Percentiles rank a stretch among this genome's conserved stretches.
Evolutionary conservation across 1,284 basidiomycete genomes (phyloP).

Genomic region (Porodaedalea pini): DNA sequence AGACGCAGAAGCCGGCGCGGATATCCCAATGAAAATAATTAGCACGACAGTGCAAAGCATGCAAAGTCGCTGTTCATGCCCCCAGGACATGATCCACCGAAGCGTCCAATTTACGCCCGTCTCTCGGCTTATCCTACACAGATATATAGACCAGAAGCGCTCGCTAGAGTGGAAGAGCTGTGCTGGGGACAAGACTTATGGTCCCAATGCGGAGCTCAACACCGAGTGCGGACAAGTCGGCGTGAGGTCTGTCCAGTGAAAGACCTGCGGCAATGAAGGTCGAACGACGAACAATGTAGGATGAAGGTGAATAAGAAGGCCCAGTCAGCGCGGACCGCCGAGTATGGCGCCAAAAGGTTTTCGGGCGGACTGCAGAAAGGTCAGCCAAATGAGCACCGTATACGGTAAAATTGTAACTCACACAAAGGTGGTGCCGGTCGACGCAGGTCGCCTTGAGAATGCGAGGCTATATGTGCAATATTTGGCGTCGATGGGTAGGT

Average conservation of each 20-base stretch:
- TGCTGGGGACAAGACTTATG: conserved; percentile 36
- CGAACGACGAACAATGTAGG: conserved; percentile 64
- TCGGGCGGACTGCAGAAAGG: conserved; percentile 49
- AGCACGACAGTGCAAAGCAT: background rate
- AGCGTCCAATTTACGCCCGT: background rate
- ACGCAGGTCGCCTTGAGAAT: conserved; percentile 42
- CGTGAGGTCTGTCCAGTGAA: conserved; percentile 52
- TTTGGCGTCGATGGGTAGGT: conserved; percentile 17
- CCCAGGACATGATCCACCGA: background rate
- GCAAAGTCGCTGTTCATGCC: background rate
- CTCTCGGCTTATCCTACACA: too few species aligned
- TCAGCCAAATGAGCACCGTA: background rate
- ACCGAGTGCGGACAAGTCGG: conserved; percentile 63
- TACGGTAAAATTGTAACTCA: conserved; percentile 36
- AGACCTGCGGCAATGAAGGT: conserved; percentile 72
- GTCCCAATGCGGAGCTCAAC: conserved; percentile 55
- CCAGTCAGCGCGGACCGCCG: conserved; percentile 60
- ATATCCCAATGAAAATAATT: background rate
- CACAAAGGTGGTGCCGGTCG: conserved; percentile 60
- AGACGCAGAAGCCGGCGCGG: background rate
- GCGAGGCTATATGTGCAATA: conserved; percentile 10
- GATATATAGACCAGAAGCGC: background rate
- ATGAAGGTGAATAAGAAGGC: conserved; percentile 63
- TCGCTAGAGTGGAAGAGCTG: conserved; percentile 25
- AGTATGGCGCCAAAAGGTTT: conserved; percentile 69